These are phyloP conservation scores for Hansenula lynferdii DNA, from an alignment of 1,139 yeast genomes.

Conservation along the genomic window DNA sequence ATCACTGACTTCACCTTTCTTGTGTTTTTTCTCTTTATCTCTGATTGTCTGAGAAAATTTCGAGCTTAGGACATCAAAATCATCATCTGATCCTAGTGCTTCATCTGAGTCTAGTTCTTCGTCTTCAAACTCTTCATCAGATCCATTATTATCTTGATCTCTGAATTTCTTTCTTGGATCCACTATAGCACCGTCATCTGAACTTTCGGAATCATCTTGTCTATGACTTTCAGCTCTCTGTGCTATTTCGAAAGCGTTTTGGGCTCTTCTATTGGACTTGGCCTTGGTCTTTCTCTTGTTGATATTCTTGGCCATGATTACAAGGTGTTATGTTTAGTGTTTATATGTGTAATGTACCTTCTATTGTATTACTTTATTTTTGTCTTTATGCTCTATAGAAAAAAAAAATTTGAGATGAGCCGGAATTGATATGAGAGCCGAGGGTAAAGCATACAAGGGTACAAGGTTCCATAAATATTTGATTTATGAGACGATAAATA, in stretches of 20 bases:
- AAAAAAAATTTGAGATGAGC: constrained; percentile 6
- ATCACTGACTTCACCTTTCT: constrained; percentile 27
- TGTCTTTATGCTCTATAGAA: not conserved
- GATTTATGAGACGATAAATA: too few species aligned
- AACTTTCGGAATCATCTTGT: constrained; percentile 30
- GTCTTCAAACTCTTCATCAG: constrained; percentile 42
- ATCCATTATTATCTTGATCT: constrained; percentile 19
- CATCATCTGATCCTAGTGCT: constrained; percentile 74
- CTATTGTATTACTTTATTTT: not conserved
- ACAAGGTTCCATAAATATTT: too few species aligned
- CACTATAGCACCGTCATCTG: constrained; percentile 31
- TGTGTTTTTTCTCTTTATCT: constrained; percentile 42
- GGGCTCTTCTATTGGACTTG: constrained; percentile 29
- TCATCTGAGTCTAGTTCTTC: constrained; percentile 77
- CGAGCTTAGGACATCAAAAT: constrained; percentile 60
- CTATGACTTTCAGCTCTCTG: constrained; percentile 33
- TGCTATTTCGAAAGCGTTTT: constrained; percentile 49
- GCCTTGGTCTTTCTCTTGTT: constrained; percentile 20
- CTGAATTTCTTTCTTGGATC: constrained; percentile 30
- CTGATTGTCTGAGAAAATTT: constrained; percentile 66
- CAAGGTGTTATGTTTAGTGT: too few species aligned
- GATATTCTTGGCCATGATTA: constrained; percentile 25
- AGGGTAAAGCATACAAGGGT: too few species aligned
- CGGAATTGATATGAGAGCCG: too few species aligned
- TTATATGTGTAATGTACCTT: too few species aligned